Conservation (phyloP, 73 alveolate species). For the Blepharisma japonicum region DNA sequence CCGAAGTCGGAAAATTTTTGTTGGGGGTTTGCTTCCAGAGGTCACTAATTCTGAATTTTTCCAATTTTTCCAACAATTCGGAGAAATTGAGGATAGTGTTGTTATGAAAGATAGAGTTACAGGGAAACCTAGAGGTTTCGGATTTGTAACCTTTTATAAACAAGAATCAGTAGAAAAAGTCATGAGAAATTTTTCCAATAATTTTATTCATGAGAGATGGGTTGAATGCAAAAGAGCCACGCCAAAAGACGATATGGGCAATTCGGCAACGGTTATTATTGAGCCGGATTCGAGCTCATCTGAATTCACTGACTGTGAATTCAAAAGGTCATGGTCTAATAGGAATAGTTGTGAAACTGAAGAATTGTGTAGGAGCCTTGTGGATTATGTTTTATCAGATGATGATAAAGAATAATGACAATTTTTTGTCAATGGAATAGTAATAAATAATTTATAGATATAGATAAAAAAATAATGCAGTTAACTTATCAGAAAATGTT, state of each 20-base stretch:
- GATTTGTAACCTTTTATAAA: slow-evolving; percentile 55
- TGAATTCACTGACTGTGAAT: too few species aligned
- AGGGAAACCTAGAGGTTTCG: slow-evolving; percentile 83
- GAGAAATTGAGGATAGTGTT: slow-evolving; percentile 65
- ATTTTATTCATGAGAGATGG: slow-evolving; percentile 64
- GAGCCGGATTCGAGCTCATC: too few species aligned
- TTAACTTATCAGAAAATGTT: too few species aligned
- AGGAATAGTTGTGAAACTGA: too few species aligned
- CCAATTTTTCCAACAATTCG: slow-evolving; percentile 52
- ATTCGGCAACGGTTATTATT: too few species aligned
- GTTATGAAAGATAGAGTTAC: slow-evolving; percentile 65
- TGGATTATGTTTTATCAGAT: too few species aligned
- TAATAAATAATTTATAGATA: too few species aligned
- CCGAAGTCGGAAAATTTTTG: slow-evolving; percentile 52
- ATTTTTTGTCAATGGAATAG: too few species aligned
- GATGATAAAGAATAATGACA: too few species aligned
- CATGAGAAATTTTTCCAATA: slow-evolving; percentile 39
- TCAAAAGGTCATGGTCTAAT: too few species aligned
- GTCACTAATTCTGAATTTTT: slow-evolving; percentile 49
- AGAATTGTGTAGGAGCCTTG: too few species aligned
- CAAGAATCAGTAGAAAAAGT: slow-evolving; percentile 53
- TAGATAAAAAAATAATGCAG: too few species aligned
- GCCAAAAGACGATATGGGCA: slow-evolving; percentile 35
- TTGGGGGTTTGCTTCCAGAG: slow-evolving; percentile 78
- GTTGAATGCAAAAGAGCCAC: slow-evolving; percentile 77